These are phyloP conservation scores for Bruguiera sexangula DNA, from an alignment of 345 rosid genomes.

Conservation along the genomic window DNA sequence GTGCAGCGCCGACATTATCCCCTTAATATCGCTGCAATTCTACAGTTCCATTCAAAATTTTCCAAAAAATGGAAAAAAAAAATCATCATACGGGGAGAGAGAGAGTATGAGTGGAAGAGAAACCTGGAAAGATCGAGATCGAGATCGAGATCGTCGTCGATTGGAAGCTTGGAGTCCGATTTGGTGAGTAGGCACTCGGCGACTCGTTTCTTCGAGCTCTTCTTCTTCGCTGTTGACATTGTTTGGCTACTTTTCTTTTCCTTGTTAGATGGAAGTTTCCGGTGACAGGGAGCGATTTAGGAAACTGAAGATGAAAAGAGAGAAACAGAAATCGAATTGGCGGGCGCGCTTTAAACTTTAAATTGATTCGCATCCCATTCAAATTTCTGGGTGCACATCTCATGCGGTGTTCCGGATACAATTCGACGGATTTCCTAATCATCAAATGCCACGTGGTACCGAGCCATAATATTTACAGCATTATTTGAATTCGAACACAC, in stretches of 20 bases:
- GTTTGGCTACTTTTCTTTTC: too few species aligned
- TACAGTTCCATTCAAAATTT: background rate
- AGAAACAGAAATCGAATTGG: background rate
- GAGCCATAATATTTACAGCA: too few species aligned
- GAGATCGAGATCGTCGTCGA: conserved; percentile 49
- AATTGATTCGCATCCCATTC: background rate
- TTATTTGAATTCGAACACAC: too few species aligned
- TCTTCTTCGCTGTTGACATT: conserved; percentile 17
- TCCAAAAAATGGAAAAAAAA: background rate
- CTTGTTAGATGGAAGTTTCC: too few species aligned
- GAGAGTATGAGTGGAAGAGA: background rate
- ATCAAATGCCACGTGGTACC: background rate
- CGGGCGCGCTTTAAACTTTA: background rate
- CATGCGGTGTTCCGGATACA: background rate
- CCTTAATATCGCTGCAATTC: conserved; percentile 65
- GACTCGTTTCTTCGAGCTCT: conserved; percentile 37
- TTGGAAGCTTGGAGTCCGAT: conserved; percentile 35
- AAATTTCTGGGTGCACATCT: background rate
- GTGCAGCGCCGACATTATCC: conserved; percentile 77
- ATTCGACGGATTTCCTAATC: background rate
- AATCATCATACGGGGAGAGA: too few species aligned
- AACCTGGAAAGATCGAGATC: conserved; percentile 67
- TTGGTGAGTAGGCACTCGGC: conserved; percentile 36
- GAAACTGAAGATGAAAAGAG: background rate
- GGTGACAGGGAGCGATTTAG: too few species aligned